Conservation (phyloP, 2,329 filamentous ascomycete genomes). For the Colletotrichum graminicola region DNA sequence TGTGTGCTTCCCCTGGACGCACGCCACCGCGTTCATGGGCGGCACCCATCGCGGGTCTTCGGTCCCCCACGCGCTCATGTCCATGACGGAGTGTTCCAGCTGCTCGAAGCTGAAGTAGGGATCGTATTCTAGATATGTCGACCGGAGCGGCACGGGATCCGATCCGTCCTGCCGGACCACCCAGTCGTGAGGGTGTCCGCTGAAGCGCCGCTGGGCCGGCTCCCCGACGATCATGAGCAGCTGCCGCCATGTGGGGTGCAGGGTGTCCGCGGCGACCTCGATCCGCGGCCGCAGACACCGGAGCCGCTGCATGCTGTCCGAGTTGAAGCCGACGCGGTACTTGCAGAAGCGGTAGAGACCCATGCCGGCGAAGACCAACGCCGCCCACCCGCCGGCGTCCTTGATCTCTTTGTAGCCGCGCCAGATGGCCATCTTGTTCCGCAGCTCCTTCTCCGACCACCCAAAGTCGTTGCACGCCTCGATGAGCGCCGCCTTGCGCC, state of each 20-base stretch:
- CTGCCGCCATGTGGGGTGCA: slow-evolving; percentile 66
- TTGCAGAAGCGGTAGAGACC: slow-evolving; percentile 72
- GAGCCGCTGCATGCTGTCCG: slow-evolving; percentile 62
- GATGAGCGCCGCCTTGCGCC: slow-evolving; percentile 63
- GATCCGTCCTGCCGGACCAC: slow-evolving; percentile 59
- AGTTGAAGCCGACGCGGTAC: slow-evolving; percentile 66
- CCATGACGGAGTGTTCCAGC: slow-evolving; percentile 62
- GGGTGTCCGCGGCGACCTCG: slow-evolving; percentile 65
- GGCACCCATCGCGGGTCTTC: slow-evolving; percentile 62
- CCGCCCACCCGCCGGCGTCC: slow-evolving; percentile 66
- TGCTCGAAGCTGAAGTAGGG: slow-evolving; percentile 61
- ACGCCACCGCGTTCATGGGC: slow-evolving; percentile 46
- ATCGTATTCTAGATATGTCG: slow-evolving; percentile 62
- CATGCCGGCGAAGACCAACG: slow-evolving; percentile 68
- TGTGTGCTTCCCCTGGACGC: slow-evolving; percentile 40
- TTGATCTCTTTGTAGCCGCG: slow-evolving; percentile 71
- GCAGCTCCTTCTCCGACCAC: slow-evolving; percentile 69
- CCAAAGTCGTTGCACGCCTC: slow-evolving; percentile 66
- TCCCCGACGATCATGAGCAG: slow-evolving; percentile 61
- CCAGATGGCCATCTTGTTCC: slow-evolving; percentile 65
- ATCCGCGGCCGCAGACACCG: slow-evolving; percentile 59
- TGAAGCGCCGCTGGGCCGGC: slow-evolving; percentile 54
- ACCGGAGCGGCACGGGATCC: slow-evolving; percentile 55
- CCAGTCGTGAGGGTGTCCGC: slow-evolving; percentile 65
- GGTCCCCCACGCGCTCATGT: slow-evolving; percentile 60